Base-by-base conservation (phyloP, 2,329 filamentous ascomycete genomes). In the Zarea fungicola region DNA sequence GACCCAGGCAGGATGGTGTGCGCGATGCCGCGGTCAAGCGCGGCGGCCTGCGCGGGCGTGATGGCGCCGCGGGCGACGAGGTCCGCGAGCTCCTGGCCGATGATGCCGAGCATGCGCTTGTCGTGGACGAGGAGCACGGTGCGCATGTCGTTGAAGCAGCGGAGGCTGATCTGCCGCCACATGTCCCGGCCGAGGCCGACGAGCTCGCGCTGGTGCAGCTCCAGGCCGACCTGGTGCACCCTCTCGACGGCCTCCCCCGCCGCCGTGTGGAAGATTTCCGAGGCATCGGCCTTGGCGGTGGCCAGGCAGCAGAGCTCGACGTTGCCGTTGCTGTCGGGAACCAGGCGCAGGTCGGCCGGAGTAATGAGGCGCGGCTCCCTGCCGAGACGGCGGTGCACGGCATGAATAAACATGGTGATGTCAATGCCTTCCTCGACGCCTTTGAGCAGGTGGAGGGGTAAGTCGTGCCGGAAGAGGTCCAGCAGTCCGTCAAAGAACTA, bases 101-200 rank as follows among this genome's bases (percentile, higher is more conserved):
- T 52, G 10, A 72, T 61, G 8, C 67, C 67, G 1, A 72, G 54
- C 65, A 72, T 69, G 3, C 69, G 63, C 51, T 72, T 72, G 53
- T 72, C 69, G 49, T 72, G 69, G 1, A 68, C 62, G 1, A 72
- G 52, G 9, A 71, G 53, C 6, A 72, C 57, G 0, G 68, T 72
- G 0, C 68, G 62, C 54, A 71, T 56, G 48, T 72, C 68, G 35
- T 72, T 72, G 47, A 69, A 65, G 44, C 68, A 69, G 8, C 63
- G 57, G 1, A 68, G 54, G 29, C 62, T 62, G 19, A 72, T 26
- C 36, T 70, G 62, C 0, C 61, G 63, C 6, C 69, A 51, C 6
- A 70, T 54, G 16, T 65, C 59, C 0, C 57, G 56, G 0, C 58
- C 54, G 3, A 72, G 28, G 0, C 54, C 57, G 1, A 60, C 45